Base-by-base conservation (phyloP, 148 eudicot species). In the Polygonum maritimum region DNA sequence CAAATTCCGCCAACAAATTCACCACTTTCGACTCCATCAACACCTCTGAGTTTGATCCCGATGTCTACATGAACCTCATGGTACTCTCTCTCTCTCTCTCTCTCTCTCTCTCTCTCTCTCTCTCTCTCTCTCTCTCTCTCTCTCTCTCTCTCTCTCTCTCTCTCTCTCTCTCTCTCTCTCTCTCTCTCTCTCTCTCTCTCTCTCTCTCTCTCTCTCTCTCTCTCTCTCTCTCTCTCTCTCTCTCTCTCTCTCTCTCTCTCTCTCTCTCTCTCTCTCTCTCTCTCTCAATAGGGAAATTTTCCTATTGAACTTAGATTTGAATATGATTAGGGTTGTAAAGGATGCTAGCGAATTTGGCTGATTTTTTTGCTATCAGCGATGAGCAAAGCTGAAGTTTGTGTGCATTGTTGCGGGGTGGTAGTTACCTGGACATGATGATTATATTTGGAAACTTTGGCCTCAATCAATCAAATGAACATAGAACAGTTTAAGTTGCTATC, bases 1-100 rank as follows among this genome's bases (percentile, higher is more conserved):
- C 87, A 31, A 76, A 81, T 77, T 79, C 89, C 47, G 71, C 70
- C 70, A 79, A 87, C 16, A 88, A 86, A 81, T 95, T 84, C 69
- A 96, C 96, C 67, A 89, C 97, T 11, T 80, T 95, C 40, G 99
- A 95, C 63, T 86, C 99, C 47, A 95, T 95, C 82, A 95, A 95
- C 79, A 88, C 97, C 48, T 77, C 97, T 73, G 78, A 91, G 3
- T 95, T 95, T 81, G 97, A 95, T 76, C 81, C 96, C 71, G 89
- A 92, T 69, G 89, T 83, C 80, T 95, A 95, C 81, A 95, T 95
- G 97, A 95, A 95, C 85, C 88, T 89, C 31, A 90, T 95, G 78
- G 99, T 95, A 67, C 71, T 38, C 71, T 67, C 45, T 36, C 44
- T 26, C 31, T n/a, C n/a, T n/a, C n/a, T n/a, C n/a, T n/a, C n/a